phyloP scores from a whole-genome alignment of 1,284 basidiomycete species.

The Blastosporella zonata region DNA sequence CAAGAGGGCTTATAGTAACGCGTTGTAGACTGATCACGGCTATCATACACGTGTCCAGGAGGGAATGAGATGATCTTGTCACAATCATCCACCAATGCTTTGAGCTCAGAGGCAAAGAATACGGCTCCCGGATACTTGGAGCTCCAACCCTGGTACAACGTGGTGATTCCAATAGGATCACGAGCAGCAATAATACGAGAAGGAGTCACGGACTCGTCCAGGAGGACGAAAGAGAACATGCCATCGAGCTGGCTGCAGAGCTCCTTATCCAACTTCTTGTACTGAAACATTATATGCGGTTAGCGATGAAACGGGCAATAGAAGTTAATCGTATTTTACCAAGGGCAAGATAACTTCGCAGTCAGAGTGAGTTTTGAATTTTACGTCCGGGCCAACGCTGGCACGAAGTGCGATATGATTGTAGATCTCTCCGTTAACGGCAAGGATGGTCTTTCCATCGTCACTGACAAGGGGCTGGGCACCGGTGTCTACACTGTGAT shows the following conservation, averaged over 20 bases:
- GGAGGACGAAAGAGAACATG: slow-evolving; percentile 98
- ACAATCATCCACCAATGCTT: slow-evolving; percentile 90
- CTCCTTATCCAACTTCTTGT: slow-evolving; percentile 76
- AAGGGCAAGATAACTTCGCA: slow-evolving; percentile 97
- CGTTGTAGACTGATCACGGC: slow-evolving; percentile 68
- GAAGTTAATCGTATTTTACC: slow-evolving; percentile 44
- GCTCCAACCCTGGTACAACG: slow-evolving; percentile 94
- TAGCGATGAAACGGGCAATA: slow-evolving; percentile 3
- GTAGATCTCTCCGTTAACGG: slow-evolving; percentile 99
- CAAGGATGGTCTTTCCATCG: slow-evolving; percentile 83
- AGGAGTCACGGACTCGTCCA: slow-evolving; percentile 91
- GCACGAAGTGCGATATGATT: slow-evolving; percentile 89
- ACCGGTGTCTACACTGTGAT: slow-evolving; percentile 73
- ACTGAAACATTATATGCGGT: slow-evolving; percentile 46
- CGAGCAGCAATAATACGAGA: slow-evolving; percentile 92
- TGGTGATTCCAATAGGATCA: slow-evolving; percentile 98
- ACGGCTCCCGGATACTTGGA: slow-evolving; percentile 82
- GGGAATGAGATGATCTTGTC: slow-evolving; percentile 96
- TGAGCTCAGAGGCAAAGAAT: slow-evolving; percentile 97
- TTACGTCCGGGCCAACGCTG: slow-evolving; percentile 59
- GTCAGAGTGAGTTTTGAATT: slow-evolving; percentile 98
- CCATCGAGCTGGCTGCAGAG: slow-evolving; percentile 88
- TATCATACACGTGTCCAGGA: slow-evolving; percentile 95
- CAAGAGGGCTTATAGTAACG: slow-evolving; percentile 87
- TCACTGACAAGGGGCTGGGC: slow-evolving; percentile 93